Conservation (phyloP, 2,329 filamentous ascomycete genomes). For the Elsinoe perseae region DNA sequence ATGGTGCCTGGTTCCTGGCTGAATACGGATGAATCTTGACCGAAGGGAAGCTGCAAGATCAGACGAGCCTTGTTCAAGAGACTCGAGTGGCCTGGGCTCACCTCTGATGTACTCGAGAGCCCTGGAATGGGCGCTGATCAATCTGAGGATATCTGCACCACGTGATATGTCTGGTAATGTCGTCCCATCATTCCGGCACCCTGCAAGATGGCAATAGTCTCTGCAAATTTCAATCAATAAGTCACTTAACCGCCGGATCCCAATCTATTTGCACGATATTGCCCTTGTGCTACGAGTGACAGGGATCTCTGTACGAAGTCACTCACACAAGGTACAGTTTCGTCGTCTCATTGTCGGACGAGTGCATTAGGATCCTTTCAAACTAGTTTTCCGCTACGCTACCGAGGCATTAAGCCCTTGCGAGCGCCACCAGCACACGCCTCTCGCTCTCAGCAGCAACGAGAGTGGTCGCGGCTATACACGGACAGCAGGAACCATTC, state of each 20-base stretch:
- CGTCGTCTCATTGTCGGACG: not conserved
- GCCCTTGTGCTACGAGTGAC: not conserved
- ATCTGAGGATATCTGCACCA: not conserved
- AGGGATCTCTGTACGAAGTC: not conserved
- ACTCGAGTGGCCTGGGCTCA: not conserved
- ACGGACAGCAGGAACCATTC: not conserved
- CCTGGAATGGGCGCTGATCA: not conserved
- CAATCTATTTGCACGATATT: not conserved
- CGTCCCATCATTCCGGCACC: not conserved
- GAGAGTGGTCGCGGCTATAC: conserved; percentile 4
- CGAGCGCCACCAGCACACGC: conserved; percentile 1
- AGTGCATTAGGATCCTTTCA: not conserved
- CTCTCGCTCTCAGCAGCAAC: not conserved
- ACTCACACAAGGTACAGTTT: not conserved
- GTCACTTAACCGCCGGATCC: not conserved
- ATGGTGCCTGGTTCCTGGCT: not conserved
- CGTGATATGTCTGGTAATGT: not conserved
- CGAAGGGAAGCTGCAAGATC: not conserved
- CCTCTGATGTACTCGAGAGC: not conserved
- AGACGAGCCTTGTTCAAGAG: not conserved
- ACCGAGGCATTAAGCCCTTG: not conserved
- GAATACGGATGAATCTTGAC: conserved; percentile 1
- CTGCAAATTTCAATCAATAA: not conserved
- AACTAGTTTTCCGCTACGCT: not conserved
- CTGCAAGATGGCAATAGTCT: not conserved